phyloP scores from a whole-genome alignment of 768 basidiomycete genomes.

The Cyathus striatus region DNA sequence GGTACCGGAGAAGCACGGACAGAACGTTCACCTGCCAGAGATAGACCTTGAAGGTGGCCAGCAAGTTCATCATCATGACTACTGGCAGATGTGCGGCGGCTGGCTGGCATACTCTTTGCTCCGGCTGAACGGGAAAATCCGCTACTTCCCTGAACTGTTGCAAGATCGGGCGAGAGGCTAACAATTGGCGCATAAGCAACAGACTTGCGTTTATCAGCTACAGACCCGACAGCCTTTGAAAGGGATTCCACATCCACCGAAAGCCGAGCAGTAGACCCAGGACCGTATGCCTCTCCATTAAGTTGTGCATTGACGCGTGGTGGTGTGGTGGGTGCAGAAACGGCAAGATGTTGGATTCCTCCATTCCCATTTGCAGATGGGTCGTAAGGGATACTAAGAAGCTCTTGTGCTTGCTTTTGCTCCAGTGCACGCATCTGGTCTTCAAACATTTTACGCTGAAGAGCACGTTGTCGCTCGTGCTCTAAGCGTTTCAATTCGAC shows the following conservation, averaged over 20 bases:
- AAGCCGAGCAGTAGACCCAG: constrained; percentile 37
- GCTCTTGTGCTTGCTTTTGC: constrained; percentile 83
- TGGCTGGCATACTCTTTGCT: constrained; percentile 91
- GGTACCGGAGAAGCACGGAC: constrained; percentile 52
- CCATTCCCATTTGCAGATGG: constrained; percentile 37
- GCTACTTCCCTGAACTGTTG: constrained; percentile 34
- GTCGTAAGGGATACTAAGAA: constrained; percentile 72
- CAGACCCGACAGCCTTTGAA: constrained; percentile 62
- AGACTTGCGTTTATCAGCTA: constrained; percentile 79
- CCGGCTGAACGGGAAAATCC: constrained; percentile 64
- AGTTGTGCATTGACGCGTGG: constrained; percentile 74
- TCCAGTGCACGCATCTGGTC: constrained; percentile 95
- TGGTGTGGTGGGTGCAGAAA: constrained; percentile 85
- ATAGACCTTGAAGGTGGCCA: constrained; percentile 68
- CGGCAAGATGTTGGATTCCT: constrained; percentile 70
- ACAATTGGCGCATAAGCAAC: constrained; percentile 80
- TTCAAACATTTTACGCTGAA: constrained; percentile 90
- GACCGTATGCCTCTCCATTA: constrained; percentile 48
- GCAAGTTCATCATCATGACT: constrained; percentile 82
- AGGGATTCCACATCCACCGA: constrained; percentile 58
- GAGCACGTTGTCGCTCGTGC: constrained; percentile 83
- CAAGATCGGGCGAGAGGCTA: constrained; percentile 67
- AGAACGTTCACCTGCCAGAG: constrained; percentile 60
- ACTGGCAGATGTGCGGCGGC: constrained; percentile 84
- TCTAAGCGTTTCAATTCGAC: constrained; percentile 88